Conservation (phyloP, 2,329 filamentous ascomycete species). For the Leptographium procerum region DNA sequence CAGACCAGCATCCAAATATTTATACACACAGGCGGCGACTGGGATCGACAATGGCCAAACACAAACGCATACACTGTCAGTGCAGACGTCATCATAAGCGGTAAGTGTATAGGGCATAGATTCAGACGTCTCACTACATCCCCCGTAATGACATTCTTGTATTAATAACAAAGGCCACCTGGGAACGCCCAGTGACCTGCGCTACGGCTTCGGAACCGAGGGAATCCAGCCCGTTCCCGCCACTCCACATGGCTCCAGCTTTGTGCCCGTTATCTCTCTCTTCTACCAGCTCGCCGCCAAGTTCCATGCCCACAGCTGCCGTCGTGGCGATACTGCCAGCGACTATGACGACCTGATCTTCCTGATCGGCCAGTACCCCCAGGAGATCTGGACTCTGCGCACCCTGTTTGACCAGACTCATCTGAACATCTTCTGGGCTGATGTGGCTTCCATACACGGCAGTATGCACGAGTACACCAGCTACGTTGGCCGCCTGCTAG, state of each 20-base stretch:
- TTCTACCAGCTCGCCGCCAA: constrained; percentile 9
- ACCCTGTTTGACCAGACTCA: constrained; percentile 2
- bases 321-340: constrained; percentile 1
- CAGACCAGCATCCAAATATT: constrained; percentile 10
- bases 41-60: constrained; percentile 3
- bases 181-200: constrained; percentile 8
- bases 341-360: constrained; percentile 11
- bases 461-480: neutral
- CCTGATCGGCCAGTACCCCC: constrained; percentile 2
- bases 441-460: neutral
- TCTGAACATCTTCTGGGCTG: neutral
- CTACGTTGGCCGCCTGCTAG: neutral
- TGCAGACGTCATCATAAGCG: constrained; percentile 9
- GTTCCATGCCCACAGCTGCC: constrained; percentile 6
- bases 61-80: constrained; percentile 4
- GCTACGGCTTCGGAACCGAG: constrained; percentile 6
- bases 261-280: constrained; percentile 6
- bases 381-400: constrained; percentile 1
- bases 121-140: neutral
- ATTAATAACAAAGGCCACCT: constrained; percentile 3
- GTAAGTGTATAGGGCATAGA: neutral
- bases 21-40: constrained; percentile 8
- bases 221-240: constrained; percentile 1
- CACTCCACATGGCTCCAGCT: constrained; percentile 3
- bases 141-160: neutral